Base-by-base conservation (phyloP, 2,329 filamentous ascomycete species). In the Dactylellina leptospora region DNA sequence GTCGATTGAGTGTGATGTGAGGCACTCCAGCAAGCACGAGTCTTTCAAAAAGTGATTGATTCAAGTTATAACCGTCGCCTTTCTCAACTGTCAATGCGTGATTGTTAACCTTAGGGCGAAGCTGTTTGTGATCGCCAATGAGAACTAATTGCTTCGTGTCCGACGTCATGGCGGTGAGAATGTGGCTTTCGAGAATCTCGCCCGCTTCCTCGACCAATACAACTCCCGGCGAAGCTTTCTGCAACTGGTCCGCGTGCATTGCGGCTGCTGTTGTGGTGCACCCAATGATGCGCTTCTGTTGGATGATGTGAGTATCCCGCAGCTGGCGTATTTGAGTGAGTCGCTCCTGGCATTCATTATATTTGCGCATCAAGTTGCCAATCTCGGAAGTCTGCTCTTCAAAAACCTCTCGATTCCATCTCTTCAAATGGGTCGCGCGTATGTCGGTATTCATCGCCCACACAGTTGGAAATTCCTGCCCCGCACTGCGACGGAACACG, bases 111-210 rank as follows among this genome's bases (percentile, higher is more conserved):
- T 91, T 90, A 0, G 89, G 89, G 0, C 88, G 85, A 0, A 92
- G 82, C 74, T 92, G 89, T 62, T 88, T 85, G 77, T 92, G 89
- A 61, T 92, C 90, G 0, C 89, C 89, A 13, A 92, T 91, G 1
- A 90, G 78, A 0, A 91, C 83, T 1, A 91, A 77, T 42, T 91
- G 87, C 72, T 89, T 84, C 0, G 85, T 85, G 0, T 82, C 78
- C 0, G 83, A 78, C 0, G 82, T 81, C 69, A 91, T 75, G 0
- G 89, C 84, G 0, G 88, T 85, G 0, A 91, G 78, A 1, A 89
- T 81, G 74, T 91, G 89, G 1, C 83, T 82, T 77, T 92, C 89
- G 0, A 91, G 80, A 3, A 91, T 89, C 74, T 92, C 89, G 1
- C 88, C 89, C 0, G 88, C 89, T 78, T 92, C 89, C 77, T 92